Conservation (phyloP, 1,139 yeast species). For the Diutina mesorugosa region DNA sequence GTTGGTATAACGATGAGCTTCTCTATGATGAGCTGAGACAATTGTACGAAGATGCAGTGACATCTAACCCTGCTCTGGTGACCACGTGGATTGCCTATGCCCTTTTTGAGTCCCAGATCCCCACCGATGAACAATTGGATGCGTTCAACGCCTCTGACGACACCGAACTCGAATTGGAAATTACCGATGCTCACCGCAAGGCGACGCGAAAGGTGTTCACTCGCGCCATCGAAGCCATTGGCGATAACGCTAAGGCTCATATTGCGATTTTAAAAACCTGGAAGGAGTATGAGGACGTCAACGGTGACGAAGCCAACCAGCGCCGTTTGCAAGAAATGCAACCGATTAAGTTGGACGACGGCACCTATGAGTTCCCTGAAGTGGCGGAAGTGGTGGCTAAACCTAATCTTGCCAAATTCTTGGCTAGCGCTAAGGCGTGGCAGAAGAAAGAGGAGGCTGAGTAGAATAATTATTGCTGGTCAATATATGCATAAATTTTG, state of each 20-base stretch:
- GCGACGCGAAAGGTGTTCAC: constrained; percentile 46
- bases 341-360: constrained; percentile 56
- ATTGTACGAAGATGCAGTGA: constrained; percentile 33
- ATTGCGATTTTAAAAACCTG: constrained; percentile 49
- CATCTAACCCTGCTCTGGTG: constrained; percentile 13
- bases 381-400: constrained; percentile 19
- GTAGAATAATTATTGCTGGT: background rate
- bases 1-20: constrained; percentile 45
- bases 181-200: constrained; percentile 37
- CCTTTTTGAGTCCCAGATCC: constrained; percentile 57
- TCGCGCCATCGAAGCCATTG: constrained; percentile 35
- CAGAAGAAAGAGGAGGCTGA: background rate
- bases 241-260: constrained; percentile 36
- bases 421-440: constrained; percentile 40
- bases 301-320: constrained; percentile 38
- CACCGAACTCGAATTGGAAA: constrained; percentile 33
- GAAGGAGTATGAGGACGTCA: constrained; percentile 47
- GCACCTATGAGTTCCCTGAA: constrained; percentile 52
- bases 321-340: constrained; percentile 29
- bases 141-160: constrained; percentile 22
- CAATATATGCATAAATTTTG: background rate
- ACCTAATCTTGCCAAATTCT: constrained; percentile 34
- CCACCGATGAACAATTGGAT: constrained; percentile 38
- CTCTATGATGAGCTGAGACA: constrained; percentile 45
- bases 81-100: constrained; percentile 59